Evolutionary conservation across 1,284 basidiomycete genomes (phyloP).

Genomic region (Cystobasidiaceae sp.): DNA sequence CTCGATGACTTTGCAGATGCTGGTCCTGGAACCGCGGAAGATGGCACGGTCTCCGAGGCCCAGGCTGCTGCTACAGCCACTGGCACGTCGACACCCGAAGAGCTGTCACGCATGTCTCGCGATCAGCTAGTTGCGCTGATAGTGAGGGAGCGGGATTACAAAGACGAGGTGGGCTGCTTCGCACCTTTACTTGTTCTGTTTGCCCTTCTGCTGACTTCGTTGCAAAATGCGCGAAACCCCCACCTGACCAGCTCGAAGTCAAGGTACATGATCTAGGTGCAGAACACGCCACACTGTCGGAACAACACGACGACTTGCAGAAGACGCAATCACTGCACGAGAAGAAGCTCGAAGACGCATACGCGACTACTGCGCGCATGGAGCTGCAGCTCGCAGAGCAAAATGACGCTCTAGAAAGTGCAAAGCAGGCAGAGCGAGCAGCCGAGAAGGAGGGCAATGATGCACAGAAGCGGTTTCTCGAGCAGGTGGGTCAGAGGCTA

Average conservation of each 20-base stretch:
- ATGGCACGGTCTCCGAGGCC: neutral
- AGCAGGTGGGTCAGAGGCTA: constrained; percentile 33
- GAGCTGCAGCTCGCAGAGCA: constrained; percentile 38
- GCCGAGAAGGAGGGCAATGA: constrained; percentile 38
- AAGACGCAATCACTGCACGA: constrained; percentile 4
- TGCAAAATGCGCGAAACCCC: no score
- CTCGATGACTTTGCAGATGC: neutral
- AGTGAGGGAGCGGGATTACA: constrained; percentile 9
- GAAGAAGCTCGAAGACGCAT: constrained; percentile 20
- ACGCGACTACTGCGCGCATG: constrained; percentile 28
- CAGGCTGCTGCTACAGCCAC: neutral
- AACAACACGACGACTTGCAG: constrained; percentile 5
- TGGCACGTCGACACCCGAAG: neutral
- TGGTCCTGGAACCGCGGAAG: neutral
- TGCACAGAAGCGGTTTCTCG: constrained; percentile 35
- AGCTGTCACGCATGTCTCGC: constrained; percentile 13
- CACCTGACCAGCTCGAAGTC: neutral
- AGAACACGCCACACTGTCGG: constrained; percentile 9
- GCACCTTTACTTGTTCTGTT: no score
- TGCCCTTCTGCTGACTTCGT: neutral
- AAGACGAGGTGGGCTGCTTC: constrained; percentile 15
- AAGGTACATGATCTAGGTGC: neutral
- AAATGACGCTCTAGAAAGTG: constrained; percentile 36
- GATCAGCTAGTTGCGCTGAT: constrained; percentile 31
- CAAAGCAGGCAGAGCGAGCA: constrained; percentile 32